Percentiles rank a stretch among this genome's conserved stretches.
Conservation (phyloP, 2,329 filamentous ascomycete genomes). For the Basipetospora chlamydospora region DNA sequence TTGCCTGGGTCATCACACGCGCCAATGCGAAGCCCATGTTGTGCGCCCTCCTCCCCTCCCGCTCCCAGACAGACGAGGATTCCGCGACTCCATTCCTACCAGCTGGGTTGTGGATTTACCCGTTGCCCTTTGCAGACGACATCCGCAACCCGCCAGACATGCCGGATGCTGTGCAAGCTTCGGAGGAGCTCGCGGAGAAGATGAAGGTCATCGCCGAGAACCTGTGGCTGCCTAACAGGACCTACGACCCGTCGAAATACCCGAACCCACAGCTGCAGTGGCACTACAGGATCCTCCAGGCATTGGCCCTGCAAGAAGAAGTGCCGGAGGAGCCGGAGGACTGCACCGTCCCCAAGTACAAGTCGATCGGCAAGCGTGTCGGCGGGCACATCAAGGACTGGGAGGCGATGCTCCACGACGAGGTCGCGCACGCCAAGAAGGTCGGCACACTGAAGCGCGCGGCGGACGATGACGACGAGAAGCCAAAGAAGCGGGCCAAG, state of each 20-base stretch:
- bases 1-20: slow-evolving; percentile 83
- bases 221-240: slow-evolving; percentile 71
- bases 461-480: slow-evolving; percentile 27
- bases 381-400: slow-evolving; percentile 68
- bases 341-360: slow-evolving; percentile 69
- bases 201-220: slow-evolving; percentile 79
- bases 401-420: slow-evolving; percentile 51
- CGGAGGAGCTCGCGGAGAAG: slow-evolving; percentile 58
- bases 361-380: slow-evolving; percentile 78
- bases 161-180: slow-evolving; percentile 35
- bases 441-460: slow-evolving; percentile 36
- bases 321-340: slow-evolving; percentile 61
- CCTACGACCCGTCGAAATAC: slow-evolving; percentile 75
- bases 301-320: slow-evolving; percentile 82
- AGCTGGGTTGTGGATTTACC: slow-evolving; percentile 76
- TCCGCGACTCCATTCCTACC: slow-evolving; percentile 58
- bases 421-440: slow-evolving; percentile 23
- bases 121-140: slow-evolving; percentile 81
- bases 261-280: slow-evolving; percentile 89
- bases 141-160: slow-evolving; percentile 59
- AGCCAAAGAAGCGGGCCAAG: slow-evolving; percentile 32
- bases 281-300: slow-evolving; percentile 92
- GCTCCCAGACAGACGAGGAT: slow-evolving; percentile 47
- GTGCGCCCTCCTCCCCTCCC: slow-evolving; percentile 68
- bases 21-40: slow-evolving; percentile 66